Conservation (phyloP, 768 basidiomycete genomes). For the Rhodotorula kratochvilovae region DNA sequence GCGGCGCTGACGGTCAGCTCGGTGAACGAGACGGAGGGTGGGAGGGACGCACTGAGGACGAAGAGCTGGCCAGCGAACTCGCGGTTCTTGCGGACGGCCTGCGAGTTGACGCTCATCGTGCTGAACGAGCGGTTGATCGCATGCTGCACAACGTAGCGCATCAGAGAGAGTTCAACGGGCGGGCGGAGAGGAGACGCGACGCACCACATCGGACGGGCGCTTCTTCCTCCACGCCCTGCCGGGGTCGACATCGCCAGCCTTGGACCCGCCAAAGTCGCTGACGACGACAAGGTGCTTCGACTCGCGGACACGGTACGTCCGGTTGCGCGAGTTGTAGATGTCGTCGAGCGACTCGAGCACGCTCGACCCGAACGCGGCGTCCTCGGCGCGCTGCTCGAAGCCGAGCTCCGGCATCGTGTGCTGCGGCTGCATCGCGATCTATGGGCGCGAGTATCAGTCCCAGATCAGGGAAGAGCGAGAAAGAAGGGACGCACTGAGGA, state of each 20-base stretch:
- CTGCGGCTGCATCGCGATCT: slow-evolving; percentile 19
- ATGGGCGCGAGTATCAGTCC: not conserved
- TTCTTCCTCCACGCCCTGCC: slow-evolving; percentile 83
- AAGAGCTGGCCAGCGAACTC: slow-evolving; percentile 90
- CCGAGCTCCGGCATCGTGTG: slow-evolving; percentile 34
- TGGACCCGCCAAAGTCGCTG: slow-evolving; percentile 63
- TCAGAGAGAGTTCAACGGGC: not conserved
- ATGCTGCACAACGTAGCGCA: slow-evolving; percentile 17
- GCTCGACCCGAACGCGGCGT: slow-evolving; percentile 11
- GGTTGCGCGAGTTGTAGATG: slow-evolving; percentile 49
- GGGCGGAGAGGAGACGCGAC: slow-evolving; percentile 37
- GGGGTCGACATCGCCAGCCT: slow-evolving; percentile 74
- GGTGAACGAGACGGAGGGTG: slow-evolving; percentile 1
- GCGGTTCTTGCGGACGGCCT: slow-evolving; percentile 68
- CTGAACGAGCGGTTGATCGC: slow-evolving; percentile 16
- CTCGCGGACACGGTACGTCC: slow-evolving; percentile 79
- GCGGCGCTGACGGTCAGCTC: slow-evolving; percentile 4
- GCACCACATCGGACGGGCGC: slow-evolving; percentile 89
- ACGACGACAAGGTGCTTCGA: slow-evolving; percentile 74
- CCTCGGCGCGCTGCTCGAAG: slow-evolving; percentile 37
- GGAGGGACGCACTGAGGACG: slow-evolving; percentile 66
- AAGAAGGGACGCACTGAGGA: not conserved
- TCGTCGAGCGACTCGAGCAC: slow-evolving; percentile 52
- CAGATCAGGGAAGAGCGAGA: not conserved
- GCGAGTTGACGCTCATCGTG: slow-evolving; percentile 89